Evolutionary conservation across 176 grass and related monocot species (phyloP), one percentile per base, ranked within the genome.

Genomic region (Typha latifolia): DNA sequence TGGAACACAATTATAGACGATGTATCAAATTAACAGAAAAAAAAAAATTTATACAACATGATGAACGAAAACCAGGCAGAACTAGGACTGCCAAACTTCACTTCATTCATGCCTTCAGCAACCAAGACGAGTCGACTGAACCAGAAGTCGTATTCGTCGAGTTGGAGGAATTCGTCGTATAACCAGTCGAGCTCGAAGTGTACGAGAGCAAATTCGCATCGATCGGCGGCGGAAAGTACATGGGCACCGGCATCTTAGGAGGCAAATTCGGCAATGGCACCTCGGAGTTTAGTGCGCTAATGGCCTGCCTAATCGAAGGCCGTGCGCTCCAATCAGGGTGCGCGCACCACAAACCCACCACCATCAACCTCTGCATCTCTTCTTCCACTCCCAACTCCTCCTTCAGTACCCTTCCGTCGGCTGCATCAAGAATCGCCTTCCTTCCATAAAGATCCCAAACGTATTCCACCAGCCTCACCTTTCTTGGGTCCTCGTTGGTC

Each of bases 361-460:
- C 24, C 81, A 95, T 82, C 47, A 95, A 74, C 10, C 72, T 66
- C 69, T 87, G 83, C 83, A 95, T 95, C 77, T 90, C 80, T 62
- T 49, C 37, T 68, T 66, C 48, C 10, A 43, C 9, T 43, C 84
- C 81, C n/a, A 84, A 90, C 52, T 66, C 16, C 23, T 73, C 78
- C 11, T 77, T 49, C 0, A 95, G 66, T 8, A 43, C 37, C 67
- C 79, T 87, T 71, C 49, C 27, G 66, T 90, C 91, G 12, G 64
- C 87, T 15, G 86, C 87, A 71, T 90, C 81, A n/a, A 90, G 73
- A 15, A 90, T 29, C 18, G 63, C 48, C 8, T 72, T 85, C 43
- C 77, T 83, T 14, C 84, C 91, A 49, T 87, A 90, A 14, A 90
- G 77, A 51, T 87, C 84, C 87, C 91, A 87, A n/a, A 96, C 78